Conservation (phyloP, 352 stramenopile species). For the Peronospora destructor region DNA sequence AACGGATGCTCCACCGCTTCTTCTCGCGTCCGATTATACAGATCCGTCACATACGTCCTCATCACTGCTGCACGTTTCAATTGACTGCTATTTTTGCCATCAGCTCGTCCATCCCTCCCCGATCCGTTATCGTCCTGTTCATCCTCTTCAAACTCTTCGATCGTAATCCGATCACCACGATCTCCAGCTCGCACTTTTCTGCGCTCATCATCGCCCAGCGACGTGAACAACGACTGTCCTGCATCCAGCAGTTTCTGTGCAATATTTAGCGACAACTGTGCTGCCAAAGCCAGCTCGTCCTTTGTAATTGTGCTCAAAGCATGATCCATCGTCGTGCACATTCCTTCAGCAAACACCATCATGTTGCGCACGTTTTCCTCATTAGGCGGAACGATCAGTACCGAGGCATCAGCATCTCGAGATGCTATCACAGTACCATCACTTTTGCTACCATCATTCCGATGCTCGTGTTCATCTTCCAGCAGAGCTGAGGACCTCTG, state of each 20-base stretch:
- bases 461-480: slow-evolving; percentile 7
- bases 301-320: slow-evolving; percentile 66
- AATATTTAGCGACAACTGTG: slow-evolving; percentile 67
- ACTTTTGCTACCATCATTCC: neutral
- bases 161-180: slow-evolving; percentile 53
- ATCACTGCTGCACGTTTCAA: slow-evolving; percentile 31
- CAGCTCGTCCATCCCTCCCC: neutral
- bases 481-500: slow-evolving; percentile 21
- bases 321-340: slow-evolving; percentile 70
- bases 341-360: slow-evolving; percentile 66
- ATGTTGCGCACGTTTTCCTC: slow-evolving; percentile 69
- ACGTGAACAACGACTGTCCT: slow-evolving; percentile 62
- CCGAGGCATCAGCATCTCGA: slow-evolving; percentile 1
- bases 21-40: slow-evolving; percentile 36
- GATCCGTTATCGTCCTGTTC: slow-evolving; percentile 9
- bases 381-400: slow-evolving; percentile 28
- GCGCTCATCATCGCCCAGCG: slow-evolving; percentile 59
- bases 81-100: slow-evolving; percentile 4
- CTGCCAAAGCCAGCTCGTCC: slow-evolving; percentile 57
- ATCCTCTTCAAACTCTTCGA: slow-evolving; percentile 52
- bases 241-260: slow-evolving; percentile 65
- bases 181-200: slow-evolving; percentile 27
- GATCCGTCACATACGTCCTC: slow-evolving; percentile 39
- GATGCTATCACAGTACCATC: slow-evolving; percentile 7
- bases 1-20: slow-evolving; percentile 51